A percentile compares a stretch with the other conserved stretches of the same genome.
These are phyloP conservation scores for Stemphylium lycopersici DNA, from an alignment of 2,329 filamentous ascomycete species.

Conservation along the genomic window DNA sequence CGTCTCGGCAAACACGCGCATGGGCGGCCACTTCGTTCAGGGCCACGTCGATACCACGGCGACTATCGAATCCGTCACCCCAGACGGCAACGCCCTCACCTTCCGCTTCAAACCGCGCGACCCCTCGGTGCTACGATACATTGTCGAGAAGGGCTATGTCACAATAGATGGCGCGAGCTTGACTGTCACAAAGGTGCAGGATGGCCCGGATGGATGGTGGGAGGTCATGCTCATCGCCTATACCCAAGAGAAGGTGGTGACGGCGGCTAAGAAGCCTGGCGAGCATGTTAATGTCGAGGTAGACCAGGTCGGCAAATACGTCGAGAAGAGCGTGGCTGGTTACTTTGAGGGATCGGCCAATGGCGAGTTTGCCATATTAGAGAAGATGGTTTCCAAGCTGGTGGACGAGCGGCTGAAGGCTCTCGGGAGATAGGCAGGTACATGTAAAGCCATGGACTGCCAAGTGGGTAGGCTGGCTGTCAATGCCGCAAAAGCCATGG, in stretches of 20 bases:
- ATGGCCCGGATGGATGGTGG: slow-evolving; percentile 78
- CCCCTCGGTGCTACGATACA: slow-evolving; percentile 74
- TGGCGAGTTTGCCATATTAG: slow-evolving; percentile 57
- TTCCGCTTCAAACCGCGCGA: slow-evolving; percentile 80
- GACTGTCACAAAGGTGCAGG: slow-evolving; percentile 86
- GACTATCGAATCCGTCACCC: slow-evolving; percentile 71
- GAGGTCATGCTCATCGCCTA: slow-evolving; percentile 99
- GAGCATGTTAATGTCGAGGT: slow-evolving; percentile 92
- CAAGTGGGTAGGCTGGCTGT: slow-evolving; percentile 7
- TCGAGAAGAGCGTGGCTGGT: slow-evolving; percentile 85
- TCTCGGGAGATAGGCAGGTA: slow-evolving; percentile 34
- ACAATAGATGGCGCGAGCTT: slow-evolving; percentile 93
- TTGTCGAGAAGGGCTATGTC: slow-evolving; percentile 96
- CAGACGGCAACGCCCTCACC: slow-evolving; percentile 89
- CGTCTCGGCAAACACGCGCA: slow-evolving; percentile 86
- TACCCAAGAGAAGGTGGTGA: slow-evolving; percentile 89
- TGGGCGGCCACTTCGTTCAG: slow-evolving; percentile 98
- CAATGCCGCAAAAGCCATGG: slow-evolving; percentile 5
- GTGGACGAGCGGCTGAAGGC: slow-evolving; percentile 71
- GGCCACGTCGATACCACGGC: slow-evolving; percentile 95
- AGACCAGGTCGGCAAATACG: slow-evolving; percentile 85
- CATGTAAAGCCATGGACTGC: slow-evolving; percentile 1
- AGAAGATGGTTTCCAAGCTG: slow-evolving; percentile 66
- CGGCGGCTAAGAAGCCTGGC: slow-evolving; percentile 76
- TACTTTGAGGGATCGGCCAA: slow-evolving; percentile 70